Conservation (phyloP, 2,329 filamentous ascomycete genomes). For the Ascochyta clinopodiicola region DNA sequence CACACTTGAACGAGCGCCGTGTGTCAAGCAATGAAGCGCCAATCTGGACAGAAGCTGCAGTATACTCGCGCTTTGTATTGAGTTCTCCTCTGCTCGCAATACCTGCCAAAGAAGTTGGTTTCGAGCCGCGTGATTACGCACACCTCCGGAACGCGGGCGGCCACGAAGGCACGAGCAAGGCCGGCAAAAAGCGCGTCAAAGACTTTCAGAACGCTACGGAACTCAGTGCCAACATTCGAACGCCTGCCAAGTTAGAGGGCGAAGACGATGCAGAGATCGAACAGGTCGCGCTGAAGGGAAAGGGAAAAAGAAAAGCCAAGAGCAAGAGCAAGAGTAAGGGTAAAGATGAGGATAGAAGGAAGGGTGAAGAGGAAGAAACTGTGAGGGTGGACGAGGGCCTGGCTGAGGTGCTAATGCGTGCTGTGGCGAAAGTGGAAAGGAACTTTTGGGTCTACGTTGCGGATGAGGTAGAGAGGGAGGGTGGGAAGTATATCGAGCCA, state of each 20-base stretch:
- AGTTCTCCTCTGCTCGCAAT: constrained; percentile 34
- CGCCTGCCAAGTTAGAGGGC: not conserved
- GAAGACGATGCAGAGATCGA: not conserved
- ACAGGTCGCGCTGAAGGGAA: not conserved
- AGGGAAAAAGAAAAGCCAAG: constrained; percentile 4
- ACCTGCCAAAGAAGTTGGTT: constrained; percentile 32
- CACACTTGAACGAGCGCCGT: constrained; percentile 35
- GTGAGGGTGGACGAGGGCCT: constrained; percentile 1
- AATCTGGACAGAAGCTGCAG: constrained; percentile 35
- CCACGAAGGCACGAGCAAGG: constrained; percentile 15
- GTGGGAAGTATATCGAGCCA: constrained; percentile 30
- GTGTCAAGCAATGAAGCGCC: constrained; percentile 18
- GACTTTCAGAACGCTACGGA: constrained; percentile 29
- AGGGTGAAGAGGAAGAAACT: not conserved
- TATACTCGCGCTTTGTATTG: constrained; percentile 49
- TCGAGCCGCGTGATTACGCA: constrained; percentile 44
- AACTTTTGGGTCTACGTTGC: constrained; percentile 44
- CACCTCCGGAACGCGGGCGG: constrained; percentile 34
- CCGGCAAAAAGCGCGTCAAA: constrained; percentile 33
- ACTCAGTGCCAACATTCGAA: constrained; percentile 32
- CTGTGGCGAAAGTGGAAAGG: constrained; percentile 35
- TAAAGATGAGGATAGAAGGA: constrained; percentile 5
- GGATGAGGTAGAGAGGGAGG: constrained; percentile 39
- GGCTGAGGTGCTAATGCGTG: constrained; percentile 33
- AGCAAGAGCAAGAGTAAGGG: not conserved